These are phyloP conservation scores for Taphrina deformans DNA, from an alignment of 1,139 yeast genomes.

Conservation along the genomic window DNA sequence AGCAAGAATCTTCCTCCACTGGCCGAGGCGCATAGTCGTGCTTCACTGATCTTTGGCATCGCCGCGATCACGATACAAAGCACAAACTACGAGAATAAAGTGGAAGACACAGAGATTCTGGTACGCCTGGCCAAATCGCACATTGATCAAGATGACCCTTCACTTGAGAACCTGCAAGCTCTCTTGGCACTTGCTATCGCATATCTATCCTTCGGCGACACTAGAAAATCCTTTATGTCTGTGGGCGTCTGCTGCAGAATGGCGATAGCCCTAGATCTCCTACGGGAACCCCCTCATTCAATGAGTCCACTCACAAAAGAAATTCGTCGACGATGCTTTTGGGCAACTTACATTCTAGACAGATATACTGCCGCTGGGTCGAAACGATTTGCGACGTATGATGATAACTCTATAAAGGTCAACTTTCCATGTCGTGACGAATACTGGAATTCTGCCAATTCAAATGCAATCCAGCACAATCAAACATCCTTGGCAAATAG, in stretches of 20 bases:
- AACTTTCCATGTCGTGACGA: conserved; percentile 2
- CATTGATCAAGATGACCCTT: conserved; percentile 1
- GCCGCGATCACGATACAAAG: conserved; percentile 3
- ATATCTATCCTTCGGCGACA: background rate
- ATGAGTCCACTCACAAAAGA: background rate
- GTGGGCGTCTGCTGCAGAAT: background rate
- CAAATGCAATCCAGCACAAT: background rate
- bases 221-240: background rate
- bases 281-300: background rate
- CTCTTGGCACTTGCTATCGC: background rate
- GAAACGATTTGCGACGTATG: background rate
- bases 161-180: background rate
- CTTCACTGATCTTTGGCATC: background rate
- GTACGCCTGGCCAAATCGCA: background rate
- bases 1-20: background rate
- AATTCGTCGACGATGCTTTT: background rate
- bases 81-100: background rate
- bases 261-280: background rate
- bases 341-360: background rate
- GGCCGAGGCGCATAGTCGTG: background rate
- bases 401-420: conserved; percentile 1
- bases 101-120: background rate
- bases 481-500: conserved; percentile 1
- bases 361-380: conserved; percentile 4
- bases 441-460: background rate